Evolutionary conservation across 192 early-diverging fungal genomes (phyloP), one percentile per base, ranked within the genome.

Genomic region (Mortierella antarctica): DNA sequence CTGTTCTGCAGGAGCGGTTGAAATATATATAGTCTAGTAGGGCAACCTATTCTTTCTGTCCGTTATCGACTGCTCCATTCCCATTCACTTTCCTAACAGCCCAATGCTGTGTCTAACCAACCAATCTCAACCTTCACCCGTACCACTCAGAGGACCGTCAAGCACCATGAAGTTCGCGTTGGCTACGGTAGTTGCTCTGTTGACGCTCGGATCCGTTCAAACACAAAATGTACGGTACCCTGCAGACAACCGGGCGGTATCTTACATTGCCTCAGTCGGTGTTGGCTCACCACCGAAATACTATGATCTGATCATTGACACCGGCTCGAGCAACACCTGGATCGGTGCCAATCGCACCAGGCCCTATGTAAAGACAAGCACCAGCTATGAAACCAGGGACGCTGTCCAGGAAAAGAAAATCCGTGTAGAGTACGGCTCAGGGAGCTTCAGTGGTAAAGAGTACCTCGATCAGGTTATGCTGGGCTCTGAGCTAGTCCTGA

Each of bases 251-350:
- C 71, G 45, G 1, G 65, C 66, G 23, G 53, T 72, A 61, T 65
- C 62, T 31, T 82, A 73, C 21, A 45, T 68, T 6, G 41, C 67
- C 52, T 52, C 23, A 11, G 57, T 72, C 40, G 46, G 57, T 31
- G 56, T 73, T 18, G 78, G 78, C 23, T 63, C 70, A 5, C 66
- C 66, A 48, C 17, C 44, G 9, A 65, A 73, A 67, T 57, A 60
- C 59, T 47, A 73, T 55, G 62, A 73, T 12, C 65, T 82, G 21
- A 73, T 82, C 46, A 66, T 82, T 21, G 78, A 82, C 54, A 73
- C 78, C 44, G 76, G 78, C 44, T 82, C 78, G 15, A 64, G 71
- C 39, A 67, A 73, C 41, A 65, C 67, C 57, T 82, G 71, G 78
- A 65, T 82, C 49, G 60, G 67, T 41, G 56, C 74, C 20, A 31